Evolutionary conservation across 345 rosid species (phyloP), one percentile per base, ranked within the genome.

Genomic region (Populus euphratica): DNA sequence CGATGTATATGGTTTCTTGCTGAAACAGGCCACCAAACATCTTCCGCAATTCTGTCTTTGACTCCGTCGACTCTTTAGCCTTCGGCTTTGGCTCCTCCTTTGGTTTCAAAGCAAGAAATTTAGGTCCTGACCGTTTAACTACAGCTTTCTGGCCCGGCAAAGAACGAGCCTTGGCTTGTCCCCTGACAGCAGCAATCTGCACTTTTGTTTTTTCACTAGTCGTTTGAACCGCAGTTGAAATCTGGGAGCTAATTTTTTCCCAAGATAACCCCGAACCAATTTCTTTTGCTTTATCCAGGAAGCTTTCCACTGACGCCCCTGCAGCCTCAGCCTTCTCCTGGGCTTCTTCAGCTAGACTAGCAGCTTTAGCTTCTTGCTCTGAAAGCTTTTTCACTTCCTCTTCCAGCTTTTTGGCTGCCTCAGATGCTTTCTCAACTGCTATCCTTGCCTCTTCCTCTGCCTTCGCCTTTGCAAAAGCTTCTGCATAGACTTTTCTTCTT

Each of bases 1-100:
- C 98, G 9, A 95, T 49, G 50, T 90, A 95, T 68, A 93, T 85
- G 39, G 99, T 95, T 85, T 95, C 99, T 81, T 95, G 99, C 88
- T 90, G 73, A 83, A 95, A 93, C 76, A 95, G 77, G 29, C 98
- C 99, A 16, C 99, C 98, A 44, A 95, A 91, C 75, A 90, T 80
- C 79, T 95, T 95, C 86, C 90, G 90, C 76, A 89, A 90, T 74
- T 95, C 97, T 43, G 75, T 76, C 85, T 91, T 85, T 10, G 83
- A 62, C 81, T 92, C 90, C 0, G 82, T 73, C 36, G 5, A 33
- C 73, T 74, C 64, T 66, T 62, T 74, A 59, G 81, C 86, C 61
- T 83, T 78, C 25, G 86, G 71, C 83, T 84, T 80, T 11, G 84
- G 69, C 73, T 81, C 73, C 65, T 69, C 70, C 33, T 82, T 78